Evolutionary conservation across 2,329 filamentous ascomycete genomes (phyloP).

Genomic region (Paecilomyces sp.): DNA sequence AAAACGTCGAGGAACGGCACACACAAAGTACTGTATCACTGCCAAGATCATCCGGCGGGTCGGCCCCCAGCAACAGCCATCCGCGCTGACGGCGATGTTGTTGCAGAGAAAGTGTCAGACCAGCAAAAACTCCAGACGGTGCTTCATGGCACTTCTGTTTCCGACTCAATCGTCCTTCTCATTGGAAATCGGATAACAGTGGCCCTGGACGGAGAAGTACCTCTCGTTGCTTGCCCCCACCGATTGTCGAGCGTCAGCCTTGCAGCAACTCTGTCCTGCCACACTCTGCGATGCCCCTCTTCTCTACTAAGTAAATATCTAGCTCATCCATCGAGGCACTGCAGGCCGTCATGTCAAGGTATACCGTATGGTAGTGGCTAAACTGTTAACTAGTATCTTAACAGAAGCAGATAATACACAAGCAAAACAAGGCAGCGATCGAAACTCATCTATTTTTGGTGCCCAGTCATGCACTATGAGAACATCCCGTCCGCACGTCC

Average conservation of each 20-base stretch:
- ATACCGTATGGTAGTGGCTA: too few species aligned
- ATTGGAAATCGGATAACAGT: background rate
- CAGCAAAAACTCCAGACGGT: background rate
- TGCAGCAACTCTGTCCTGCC: background rate
- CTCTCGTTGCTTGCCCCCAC: background rate
- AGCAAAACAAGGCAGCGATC: background rate
- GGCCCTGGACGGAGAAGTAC: background rate
- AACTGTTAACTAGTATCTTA: too few species aligned
- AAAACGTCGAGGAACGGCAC: background rate
- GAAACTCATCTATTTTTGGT: background rate
- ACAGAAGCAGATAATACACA: background rate
- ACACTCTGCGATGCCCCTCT: background rate
- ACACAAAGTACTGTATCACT: background rate
- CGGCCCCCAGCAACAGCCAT: background rate
- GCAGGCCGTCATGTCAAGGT: background rate
- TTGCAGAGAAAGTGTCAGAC: background rate
- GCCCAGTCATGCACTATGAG: background rate
- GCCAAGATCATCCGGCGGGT: background rate
- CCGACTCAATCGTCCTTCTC: background rate
- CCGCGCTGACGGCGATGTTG: background rate
- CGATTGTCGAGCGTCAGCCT: background rate
- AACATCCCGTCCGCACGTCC: background rate
- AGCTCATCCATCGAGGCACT: background rate
- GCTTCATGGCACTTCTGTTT: background rate
- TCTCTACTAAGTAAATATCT: background rate